phyloP scores from a whole-genome alignment of 352 stramenopile species.

The Phytopythium mirpurense region DNA sequence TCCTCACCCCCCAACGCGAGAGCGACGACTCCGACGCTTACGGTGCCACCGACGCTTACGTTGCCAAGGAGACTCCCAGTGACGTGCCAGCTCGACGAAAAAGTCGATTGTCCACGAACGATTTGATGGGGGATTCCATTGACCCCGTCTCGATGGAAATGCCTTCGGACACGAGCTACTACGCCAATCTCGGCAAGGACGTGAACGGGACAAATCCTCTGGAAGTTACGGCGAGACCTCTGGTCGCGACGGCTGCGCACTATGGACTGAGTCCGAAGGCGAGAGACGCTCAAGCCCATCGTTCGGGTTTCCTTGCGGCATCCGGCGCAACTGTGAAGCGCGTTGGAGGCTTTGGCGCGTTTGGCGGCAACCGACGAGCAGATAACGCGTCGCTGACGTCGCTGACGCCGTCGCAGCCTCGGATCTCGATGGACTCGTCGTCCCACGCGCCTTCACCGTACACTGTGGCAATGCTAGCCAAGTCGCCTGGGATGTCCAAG shows the following conservation, averaged over 20 bases:
- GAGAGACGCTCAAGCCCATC: constrained; percentile 2
- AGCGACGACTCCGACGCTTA: no score
- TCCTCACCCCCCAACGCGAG: background rate
- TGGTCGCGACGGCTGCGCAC: constrained; percentile 1
- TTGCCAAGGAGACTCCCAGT: background rate
- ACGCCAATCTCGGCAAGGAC: background rate
- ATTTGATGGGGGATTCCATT: background rate
- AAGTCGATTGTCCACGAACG: background rate
- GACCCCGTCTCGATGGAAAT: background rate
- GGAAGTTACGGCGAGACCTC: no score
- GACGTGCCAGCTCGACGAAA: background rate
- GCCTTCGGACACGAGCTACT: background rate
- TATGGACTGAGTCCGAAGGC: constrained; percentile 22
- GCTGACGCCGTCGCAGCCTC: constrained; percentile 15
- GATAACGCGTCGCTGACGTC: constrained; percentile 21
- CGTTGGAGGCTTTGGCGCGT: background rate
- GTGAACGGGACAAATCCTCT: background rate
- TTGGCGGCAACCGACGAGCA: constrained; percentile 8
- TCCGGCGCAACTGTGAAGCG: background rate
- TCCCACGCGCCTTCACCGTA: constrained; percentile 1
- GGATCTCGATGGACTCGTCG: constrained; percentile 15
- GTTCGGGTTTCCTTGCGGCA: constrained; percentile 8
- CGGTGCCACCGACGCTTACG: background rate
- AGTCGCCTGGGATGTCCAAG: constrained; percentile 7
- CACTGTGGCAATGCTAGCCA: constrained; percentile 2